phyloP scores from a whole-genome alignment of 2,329 filamentous ascomycete genomes.

The Clarireedia hainanense region DNA sequence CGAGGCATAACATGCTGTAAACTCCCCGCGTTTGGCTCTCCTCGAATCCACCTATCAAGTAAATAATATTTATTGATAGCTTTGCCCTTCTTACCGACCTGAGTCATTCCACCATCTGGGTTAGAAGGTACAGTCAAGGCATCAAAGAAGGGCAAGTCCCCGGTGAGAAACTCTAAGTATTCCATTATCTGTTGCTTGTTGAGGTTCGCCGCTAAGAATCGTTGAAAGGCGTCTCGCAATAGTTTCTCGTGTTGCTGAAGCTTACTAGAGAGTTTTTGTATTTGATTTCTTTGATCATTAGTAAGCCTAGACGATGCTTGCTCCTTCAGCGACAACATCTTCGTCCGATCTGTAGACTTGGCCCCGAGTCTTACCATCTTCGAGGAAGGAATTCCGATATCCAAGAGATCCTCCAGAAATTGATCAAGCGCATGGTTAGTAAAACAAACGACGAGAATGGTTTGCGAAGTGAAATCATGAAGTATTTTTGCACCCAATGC shows the following conservation, averaged over 20 bases:
- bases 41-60: constrained; percentile 43
- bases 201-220: constrained; percentile 13
- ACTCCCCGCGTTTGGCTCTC: constrained; percentile 36
- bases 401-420: constrained; percentile 55
- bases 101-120: constrained; percentile 36
- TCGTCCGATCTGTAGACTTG: constrained; percentile 45
- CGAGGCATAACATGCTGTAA: constrained; percentile 29
- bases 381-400: constrained; percentile 43
- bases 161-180: constrained; percentile 43
- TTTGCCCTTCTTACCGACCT: constrained; percentile 40
- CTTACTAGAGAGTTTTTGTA: constrained; percentile 35
- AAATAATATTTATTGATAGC: constrained; percentile 41
- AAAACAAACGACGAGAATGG: constrained; percentile 57
- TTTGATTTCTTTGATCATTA: constrained; percentile 32
- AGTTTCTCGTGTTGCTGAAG: constrained; percentile 26
- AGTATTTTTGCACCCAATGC: constrained; percentile 52
- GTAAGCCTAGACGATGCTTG: constrained; percentile 32
- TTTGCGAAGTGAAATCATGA: constrained; percentile 39
- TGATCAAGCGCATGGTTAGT: constrained; percentile 63
- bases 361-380: constrained; percentile 56
- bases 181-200: constrained; percentile 30
- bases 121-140: constrained; percentile 45
- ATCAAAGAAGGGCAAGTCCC: constrained; percentile 43
- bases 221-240: constrained; percentile 18
- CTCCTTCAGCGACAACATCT: constrained; percentile 37